A percentile compares a stretch with the other conserved stretches of the same genome.
These are phyloP conservation scores for Mangifera indica DNA, from an alignment of 345 rosid species.

Conservation along the genomic window DNA sequence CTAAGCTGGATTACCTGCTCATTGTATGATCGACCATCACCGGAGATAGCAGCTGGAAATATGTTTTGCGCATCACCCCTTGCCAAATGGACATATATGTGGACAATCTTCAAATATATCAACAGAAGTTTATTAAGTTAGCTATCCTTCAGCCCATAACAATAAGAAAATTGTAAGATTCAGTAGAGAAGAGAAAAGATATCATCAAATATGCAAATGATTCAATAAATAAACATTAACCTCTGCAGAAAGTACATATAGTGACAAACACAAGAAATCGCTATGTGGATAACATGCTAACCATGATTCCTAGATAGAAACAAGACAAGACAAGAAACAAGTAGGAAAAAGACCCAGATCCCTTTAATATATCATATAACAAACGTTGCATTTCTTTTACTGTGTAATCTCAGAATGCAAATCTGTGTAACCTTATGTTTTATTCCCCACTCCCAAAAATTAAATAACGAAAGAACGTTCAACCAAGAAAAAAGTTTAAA, in stretches of 20 bases:
- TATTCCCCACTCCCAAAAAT: not conserved
- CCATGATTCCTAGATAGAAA: not conserved
- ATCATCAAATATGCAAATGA: not conserved
- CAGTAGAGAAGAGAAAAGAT: not conserved
- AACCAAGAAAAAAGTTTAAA: not conserved
- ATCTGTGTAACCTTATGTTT: not conserved
- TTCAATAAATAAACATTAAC: not conserved
- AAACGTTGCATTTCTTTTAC: not conserved
- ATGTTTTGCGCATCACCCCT: slow-evolving; percentile 77
- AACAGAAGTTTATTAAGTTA: slow-evolving; percentile 8
- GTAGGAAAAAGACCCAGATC: no score
- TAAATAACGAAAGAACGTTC: not conserved
- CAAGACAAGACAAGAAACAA: no score
- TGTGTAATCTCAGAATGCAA: not conserved
- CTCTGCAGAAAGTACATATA: not conserved
- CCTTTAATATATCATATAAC: not conserved
- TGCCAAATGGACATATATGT: slow-evolving; percentile 81
- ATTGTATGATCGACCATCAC: slow-evolving; percentile 94
- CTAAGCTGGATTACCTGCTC: slow-evolving; percentile 59
- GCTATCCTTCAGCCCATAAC: not conserved
- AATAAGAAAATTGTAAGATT: not conserved
- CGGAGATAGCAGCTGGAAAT: slow-evolving; percentile 89
- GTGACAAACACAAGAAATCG: not conserved
- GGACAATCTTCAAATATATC: slow-evolving; percentile 72
- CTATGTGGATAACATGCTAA: not conserved